Evolutionary conservation across 495 filamentous ascomycete genomes (phyloP).

Genomic region (Penicillium flavigenum): DNA sequence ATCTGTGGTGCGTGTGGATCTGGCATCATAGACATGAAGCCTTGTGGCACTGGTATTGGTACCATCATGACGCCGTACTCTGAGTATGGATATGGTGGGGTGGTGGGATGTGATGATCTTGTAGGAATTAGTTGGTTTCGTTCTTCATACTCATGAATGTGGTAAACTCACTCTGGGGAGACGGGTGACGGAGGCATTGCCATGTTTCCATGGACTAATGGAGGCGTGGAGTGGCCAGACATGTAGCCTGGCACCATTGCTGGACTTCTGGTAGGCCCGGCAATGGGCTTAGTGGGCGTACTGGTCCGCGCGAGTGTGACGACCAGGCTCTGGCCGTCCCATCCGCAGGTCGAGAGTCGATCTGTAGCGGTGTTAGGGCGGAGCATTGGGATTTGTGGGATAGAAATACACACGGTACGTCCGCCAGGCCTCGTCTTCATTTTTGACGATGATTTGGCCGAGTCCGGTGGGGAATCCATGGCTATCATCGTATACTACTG

Average conservation of each 20-base stretch:
- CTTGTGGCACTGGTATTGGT: constrained; percentile 29
- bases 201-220: constrained; percentile 30
- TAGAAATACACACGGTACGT: constrained; percentile 42
- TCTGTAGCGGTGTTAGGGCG: constrained; percentile 29
- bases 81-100: constrained; percentile 28
- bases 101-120: constrained; percentile 31
- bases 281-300: constrained; percentile 45
- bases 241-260: constrained; percentile 32
- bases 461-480: constrained; percentile 48
- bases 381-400: not conserved
- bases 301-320: constrained; percentile 47
- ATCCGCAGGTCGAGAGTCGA: constrained; percentile 44
- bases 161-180: constrained; percentile 37
- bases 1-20: constrained; percentile 29
- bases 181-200: constrained; percentile 41
- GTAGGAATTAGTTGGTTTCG: constrained; percentile 3
- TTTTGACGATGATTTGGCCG: constrained; percentile 50
- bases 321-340: constrained; percentile 47
- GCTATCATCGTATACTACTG: constrained; percentile 49
- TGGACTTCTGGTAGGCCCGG: constrained; percentile 46
- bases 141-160: not conserved
- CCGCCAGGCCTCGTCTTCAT: constrained; percentile 50
- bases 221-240: constrained; percentile 41
- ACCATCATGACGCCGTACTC: constrained; percentile 35
- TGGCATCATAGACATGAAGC: constrained; percentile 36